Evolutionary conservation across 108 stramenopile genomes (phyloP), one percentile per base, ranked within the genome.

Genomic region (Pseudonitzschia delicatissima): DNA sequence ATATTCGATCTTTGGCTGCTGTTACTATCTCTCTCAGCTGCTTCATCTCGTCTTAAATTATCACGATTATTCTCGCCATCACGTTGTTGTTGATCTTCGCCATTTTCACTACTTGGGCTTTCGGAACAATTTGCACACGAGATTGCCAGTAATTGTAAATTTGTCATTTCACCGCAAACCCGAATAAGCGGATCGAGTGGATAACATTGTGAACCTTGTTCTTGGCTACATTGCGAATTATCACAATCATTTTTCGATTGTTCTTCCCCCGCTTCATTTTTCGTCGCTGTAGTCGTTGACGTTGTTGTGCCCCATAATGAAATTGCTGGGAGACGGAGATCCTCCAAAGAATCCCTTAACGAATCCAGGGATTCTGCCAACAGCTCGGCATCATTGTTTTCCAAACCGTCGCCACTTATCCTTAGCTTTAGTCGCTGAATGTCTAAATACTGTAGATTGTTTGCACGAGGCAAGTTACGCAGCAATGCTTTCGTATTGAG

Each of bases 371-470:
- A 47, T 23, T 69, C 63, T 8, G 63, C 45, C 8, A 77, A 48
- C 21, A 67, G 32, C 33, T 66, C 53, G 23, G 65, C 58, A 28
- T 71, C 51, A 7, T 45, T 20, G n/a, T 21, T 39, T 35, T 35
- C 33, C 2, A 71, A 31, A 27, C 32, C 31, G 13, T 55, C 53
- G 31, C 18, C 31, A n/a, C 29, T 55, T 21, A 48, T 48, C 18
- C 32, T 23, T 17, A 55, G 32, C 49, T 71, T 64, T 25, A 77
- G 31, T 35, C 76, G 64, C 37, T 77, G 76, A 5, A 77, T 21
- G 42, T 77, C 76, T 64, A 77, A 62, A 66, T 64, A 64, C 13
- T 49, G 44, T 33, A 77, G 39, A 47, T 69, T 77, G 40, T 44
- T 37, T 17, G 76, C 76, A 9, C 62, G 57, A 27, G 69, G 64